phyloP scores from a whole-genome alignment of 176 grass and related monocot species.

The Carex scoparia region DNA sequence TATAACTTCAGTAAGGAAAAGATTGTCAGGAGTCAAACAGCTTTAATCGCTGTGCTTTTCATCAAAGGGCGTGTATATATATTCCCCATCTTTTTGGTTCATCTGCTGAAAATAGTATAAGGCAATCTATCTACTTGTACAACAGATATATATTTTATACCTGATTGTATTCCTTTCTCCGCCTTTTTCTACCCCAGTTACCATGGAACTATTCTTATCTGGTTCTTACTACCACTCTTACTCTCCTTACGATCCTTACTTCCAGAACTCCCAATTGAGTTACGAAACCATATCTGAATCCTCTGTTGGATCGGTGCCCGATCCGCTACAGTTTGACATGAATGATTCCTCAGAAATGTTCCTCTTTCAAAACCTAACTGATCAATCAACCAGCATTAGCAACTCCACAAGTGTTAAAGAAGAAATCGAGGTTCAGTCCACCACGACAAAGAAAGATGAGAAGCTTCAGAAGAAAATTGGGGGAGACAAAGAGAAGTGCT shows the following conservation, averaged over 20 bases:
- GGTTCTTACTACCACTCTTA: constrained; percentile 13
- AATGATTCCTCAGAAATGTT: constrained; percentile 33
- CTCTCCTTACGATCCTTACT: constrained; percentile 9
- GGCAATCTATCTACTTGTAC: neutral
- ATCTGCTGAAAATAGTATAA: neutral
- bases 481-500: constrained; percentile 16
- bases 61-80: neutral
- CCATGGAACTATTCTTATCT: neutral
- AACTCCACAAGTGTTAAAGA: neutral
- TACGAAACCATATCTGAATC: constrained; percentile 12
- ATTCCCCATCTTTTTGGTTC: neutral
- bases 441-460: neutral
- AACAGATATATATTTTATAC: neutral
- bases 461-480: neutral
- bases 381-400: neutral
- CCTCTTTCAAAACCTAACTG: constrained; percentile 18
- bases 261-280: neutral
- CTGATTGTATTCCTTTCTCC: neutral
- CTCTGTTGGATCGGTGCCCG: constrained; percentile 6
- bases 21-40: neutral
- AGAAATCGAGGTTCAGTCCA: neutral
- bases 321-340: constrained; percentile 27
- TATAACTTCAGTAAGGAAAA: too few relatives aligned
- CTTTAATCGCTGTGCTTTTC: neutral
- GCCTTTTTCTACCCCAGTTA: neutral